Conservation (phyloP, 73 alveolate genomes). For the Tetrahymena elliotti region DNA sequence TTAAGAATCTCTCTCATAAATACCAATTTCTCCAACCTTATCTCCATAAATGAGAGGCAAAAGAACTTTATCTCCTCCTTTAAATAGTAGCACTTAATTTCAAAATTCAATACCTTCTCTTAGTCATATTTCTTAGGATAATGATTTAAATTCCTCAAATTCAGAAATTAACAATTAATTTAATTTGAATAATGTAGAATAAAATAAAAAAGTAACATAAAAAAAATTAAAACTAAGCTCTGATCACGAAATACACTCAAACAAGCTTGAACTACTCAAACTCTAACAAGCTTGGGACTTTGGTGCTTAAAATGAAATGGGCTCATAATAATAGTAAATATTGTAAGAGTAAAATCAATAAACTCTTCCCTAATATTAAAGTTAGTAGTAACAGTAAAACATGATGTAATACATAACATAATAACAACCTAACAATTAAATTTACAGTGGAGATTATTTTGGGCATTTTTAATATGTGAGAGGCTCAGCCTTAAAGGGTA, state of each 20-base stretch:
- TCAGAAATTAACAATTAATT: background rate
- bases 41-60: background rate
- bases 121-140: background rate
- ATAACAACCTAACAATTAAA: background rate
- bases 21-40: background rate
- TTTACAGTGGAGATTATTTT: background rate
- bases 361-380: background rate
- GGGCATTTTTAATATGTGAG: background rate
- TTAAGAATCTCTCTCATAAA: background rate
- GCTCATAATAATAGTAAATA: background rate
- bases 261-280: background rate
- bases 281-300: background rate
- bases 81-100: background rate
- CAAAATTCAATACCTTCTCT: background rate
- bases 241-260: background rate
- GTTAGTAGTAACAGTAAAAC: background rate
- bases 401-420: background rate
- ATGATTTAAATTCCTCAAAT: background rate
- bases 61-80: background rate
- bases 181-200: background rate
- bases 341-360: background rate
- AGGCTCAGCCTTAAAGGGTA: background rate
- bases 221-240: background rate
- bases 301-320: background rate
- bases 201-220: background rate